These are phyloP conservation scores for Aspergillus chevalieri DNA, from an alignment of 2,329 filamentous ascomycete genomes.

Conservation along the genomic window DNA sequence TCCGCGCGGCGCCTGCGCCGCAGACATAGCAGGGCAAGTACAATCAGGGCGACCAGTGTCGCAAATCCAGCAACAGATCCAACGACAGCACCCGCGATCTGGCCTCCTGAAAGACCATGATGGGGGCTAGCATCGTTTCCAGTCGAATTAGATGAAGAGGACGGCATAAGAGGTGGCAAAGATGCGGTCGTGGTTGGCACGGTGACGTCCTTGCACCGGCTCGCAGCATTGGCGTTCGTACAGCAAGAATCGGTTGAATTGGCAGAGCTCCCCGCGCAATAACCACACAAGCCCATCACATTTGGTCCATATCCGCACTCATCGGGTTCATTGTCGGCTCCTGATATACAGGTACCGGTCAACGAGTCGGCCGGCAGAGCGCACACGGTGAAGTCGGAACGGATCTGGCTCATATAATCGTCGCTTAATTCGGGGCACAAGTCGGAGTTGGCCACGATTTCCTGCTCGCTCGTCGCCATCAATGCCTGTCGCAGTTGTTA, in stretches of 20 bases:
- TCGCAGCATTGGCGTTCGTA: slow-evolving; percentile 69
- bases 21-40: slow-evolving; percentile 53
- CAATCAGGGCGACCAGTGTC: slow-evolving; percentile 61
- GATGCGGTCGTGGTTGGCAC: slow-evolving; percentile 63
- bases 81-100: slow-evolving; percentile 84
- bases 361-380: slow-evolving; percentile 75
- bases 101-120: slow-evolving; percentile 66
- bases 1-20: slow-evolving; percentile 54
- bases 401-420: slow-evolving; percentile 68
- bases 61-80: slow-evolving; percentile 67
- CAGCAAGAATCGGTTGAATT: slow-evolving; percentile 97
- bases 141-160: slow-evolving; percentile 58
- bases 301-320: slow-evolving; percentile 81
- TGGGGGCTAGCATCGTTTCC: slow-evolving; percentile 30
- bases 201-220: slow-evolving; percentile 66
- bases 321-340: slow-evolving; percentile 69
- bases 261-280: slow-evolving; percentile 73
- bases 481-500: slow-evolving; percentile 52
- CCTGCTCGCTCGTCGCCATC: slow-evolving; percentile 81
- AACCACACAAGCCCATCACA: slow-evolving; percentile 71
- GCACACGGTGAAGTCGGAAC: slow-evolving; percentile 88
- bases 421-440: slow-evolving; percentile 64
- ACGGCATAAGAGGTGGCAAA: slow-evolving; percentile 53
- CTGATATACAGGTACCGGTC: slow-evolving; percentile 66
- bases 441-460: slow-evolving; percentile 65